A percentile compares a stretch with the other conserved stretches of the same genome.
phyloP scores from a whole-genome alignment of 768 basidiomycete species.

The Lactarius evosmus region DNA sequence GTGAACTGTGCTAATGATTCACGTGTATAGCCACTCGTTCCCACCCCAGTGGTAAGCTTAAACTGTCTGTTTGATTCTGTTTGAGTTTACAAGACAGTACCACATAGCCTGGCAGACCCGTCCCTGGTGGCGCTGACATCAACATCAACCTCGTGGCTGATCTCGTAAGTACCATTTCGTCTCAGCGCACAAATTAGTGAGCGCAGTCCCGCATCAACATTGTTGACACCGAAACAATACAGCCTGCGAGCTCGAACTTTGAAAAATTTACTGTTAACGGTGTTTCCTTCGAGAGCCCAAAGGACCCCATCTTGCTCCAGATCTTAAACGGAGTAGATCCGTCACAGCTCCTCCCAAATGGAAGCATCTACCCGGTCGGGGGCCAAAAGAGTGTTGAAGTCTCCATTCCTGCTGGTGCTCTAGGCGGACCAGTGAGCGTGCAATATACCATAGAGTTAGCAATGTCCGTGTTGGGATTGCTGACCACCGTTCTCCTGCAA shows the following conservation, averaged over 20 bases:
- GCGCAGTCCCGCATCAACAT: too few species aligned
- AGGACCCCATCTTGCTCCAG: slow-evolving; percentile 17
- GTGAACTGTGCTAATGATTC: slow-evolving; percentile 8
- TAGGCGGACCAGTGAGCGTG: slow-evolving; percentile 10
- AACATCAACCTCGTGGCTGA: background rate
- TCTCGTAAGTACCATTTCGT: slow-evolving; percentile 11
- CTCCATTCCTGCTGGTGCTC: too few species aligned
- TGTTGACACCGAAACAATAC: too few species aligned
- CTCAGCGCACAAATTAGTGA: too few species aligned
- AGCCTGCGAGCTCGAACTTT: too few species aligned
- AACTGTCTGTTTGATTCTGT: background rate
- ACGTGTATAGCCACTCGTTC: slow-evolving; percentile 6
- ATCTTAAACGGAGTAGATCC: slow-evolving; percentile 19
- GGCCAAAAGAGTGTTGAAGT: slow-evolving; percentile 7
- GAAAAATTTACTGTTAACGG: slow-evolving; percentile 10
- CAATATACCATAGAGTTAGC: background rate
- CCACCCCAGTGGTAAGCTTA: slow-evolving; percentile 17
- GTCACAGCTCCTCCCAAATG: background rate
- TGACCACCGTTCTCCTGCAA: too few species aligned
- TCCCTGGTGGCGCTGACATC: slow-evolving; percentile 18
- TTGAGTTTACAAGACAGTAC: background rate
- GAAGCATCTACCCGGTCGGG: slow-evolving; percentile 3
- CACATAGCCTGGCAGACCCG: slow-evolving; percentile 12
- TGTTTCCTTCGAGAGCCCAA: background rate
- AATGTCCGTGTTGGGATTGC: too few species aligned